Base-by-base conservation (phyloP, 371 early-diverging fungal species). In the Umbelopsis sp. region DNA sequence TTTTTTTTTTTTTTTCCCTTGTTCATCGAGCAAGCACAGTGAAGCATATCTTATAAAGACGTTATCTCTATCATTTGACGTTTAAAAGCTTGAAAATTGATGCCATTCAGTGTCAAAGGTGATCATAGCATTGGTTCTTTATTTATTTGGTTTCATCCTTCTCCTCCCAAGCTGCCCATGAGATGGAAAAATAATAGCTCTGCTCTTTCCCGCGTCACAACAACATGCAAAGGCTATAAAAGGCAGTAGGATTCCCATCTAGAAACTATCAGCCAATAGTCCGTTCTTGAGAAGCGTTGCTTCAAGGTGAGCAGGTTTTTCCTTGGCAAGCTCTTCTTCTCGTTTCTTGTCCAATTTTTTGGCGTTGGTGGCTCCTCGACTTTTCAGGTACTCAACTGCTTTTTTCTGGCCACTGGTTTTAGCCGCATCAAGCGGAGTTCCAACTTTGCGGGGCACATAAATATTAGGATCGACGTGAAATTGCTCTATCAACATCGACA, bases 321-420 rank as follows among this genome's bases (percentile, higher is more conserved):
- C 45, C 44, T 74, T 72, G 11, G 69, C 62, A 32, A 73, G 12
- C 52, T 78, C 77, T 44, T 78, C 80, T 29, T 80, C 78, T 53
- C 68, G 53, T 25, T 65, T 71, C 51, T 77, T 80, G 24, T 80
- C 82, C 73, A 82, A 69, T 25, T 82, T 82, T 44, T 82, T 82
- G 4, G 82, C 51, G 4, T 77, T 50, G 14, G 80, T 25, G 0
- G 74, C 82, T 10, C 82, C 82, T 9, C 57, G 44, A n/a, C 46
- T 68, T 48, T 82, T 82, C 10, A 82, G 65, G 48, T 78, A 80
- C 3, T 80, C 80, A 3, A 76, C 79, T 18, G 80, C 48, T 14
- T 72, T 72, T 24, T 80, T 80, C 53, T 82, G 80, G 3, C 77
- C 76, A 6, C 62, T 64, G 7, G 80, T 51, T 70, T 80, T 82